Evolutionary conservation across 768 basidiomycete genomes (phyloP).

Genomic region (Amanita exitialis): DNA sequence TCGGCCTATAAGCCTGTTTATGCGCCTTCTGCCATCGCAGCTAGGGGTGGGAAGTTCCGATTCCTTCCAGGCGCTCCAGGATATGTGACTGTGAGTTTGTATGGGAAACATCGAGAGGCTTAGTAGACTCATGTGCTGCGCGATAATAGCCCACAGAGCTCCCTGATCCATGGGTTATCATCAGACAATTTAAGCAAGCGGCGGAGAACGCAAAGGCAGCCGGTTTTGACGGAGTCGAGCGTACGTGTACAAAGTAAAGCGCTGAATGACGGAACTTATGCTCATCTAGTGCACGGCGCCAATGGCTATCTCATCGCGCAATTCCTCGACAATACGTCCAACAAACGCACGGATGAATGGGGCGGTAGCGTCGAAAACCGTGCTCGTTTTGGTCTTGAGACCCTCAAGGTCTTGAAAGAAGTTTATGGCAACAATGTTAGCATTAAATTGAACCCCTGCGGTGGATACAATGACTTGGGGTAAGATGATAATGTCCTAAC

Average conservation of each 20-base stretch:
- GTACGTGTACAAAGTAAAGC: conserved; percentile 14
- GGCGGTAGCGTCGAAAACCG: conserved; percentile 53
- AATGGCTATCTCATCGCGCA: conserved; percentile 37
- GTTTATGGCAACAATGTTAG: conserved; percentile 36
- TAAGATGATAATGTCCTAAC: conserved; percentile 9
- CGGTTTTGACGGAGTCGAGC: conserved; percentile 15
- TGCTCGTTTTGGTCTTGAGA: conserved; percentile 41
- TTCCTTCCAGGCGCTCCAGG: conserved; percentile 26
- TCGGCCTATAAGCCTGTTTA: conserved; percentile 26
- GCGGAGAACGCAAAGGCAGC: conserved; percentile 38
- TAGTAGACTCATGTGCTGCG: neutral
- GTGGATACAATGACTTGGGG: conserved; percentile 37
- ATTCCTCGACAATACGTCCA: conserved; percentile 38
- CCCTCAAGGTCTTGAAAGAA: conserved; percentile 29
- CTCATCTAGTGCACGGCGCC: conserved; percentile 27
- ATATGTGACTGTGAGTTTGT: conserved; percentile 26
- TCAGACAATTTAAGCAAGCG: conserved; percentile 30
- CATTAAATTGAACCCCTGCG: conserved; percentile 33
- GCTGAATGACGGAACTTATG: neutral
- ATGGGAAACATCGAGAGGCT: neutral
- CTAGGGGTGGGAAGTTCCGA: conserved; percentile 30
- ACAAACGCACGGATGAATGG: conserved; percentile 46
- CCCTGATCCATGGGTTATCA: conserved; percentile 29
- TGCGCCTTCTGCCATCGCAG: conserved; percentile 32
- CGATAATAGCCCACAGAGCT: conserved; percentile 25